A percentile compares a stretch with the other conserved stretches of the same genome.
phyloP scores from a whole-genome alignment of 352 stramenopile species.

The Thalassiosira livingstoniorum region DNA sequence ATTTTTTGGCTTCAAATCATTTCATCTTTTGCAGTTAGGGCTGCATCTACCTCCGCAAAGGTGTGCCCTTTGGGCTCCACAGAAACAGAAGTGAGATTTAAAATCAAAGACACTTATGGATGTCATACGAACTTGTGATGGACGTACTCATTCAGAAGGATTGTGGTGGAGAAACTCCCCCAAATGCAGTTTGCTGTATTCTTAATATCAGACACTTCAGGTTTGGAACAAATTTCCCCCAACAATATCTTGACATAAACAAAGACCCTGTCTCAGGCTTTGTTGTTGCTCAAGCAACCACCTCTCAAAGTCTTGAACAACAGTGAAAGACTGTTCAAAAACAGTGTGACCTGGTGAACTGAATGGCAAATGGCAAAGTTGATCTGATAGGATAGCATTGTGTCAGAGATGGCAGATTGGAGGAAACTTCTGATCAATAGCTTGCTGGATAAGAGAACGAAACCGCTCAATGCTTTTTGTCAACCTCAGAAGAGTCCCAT shows the following conservation, averaged over 20 bases:
- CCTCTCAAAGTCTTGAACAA: not conserved
- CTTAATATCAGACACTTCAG: not conserved
- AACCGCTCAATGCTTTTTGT: not conserved
- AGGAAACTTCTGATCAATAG: not conserved
- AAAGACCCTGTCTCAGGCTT: not conserved
- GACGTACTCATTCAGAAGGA: not conserved
- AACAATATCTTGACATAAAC: not conserved
- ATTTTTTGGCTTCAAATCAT: not conserved
- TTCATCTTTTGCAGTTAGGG: not conserved
- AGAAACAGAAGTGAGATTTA: constrained; percentile 5
- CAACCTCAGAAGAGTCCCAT: not conserved
- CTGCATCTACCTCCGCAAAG: not conserved
- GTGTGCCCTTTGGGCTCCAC: constrained; percentile 2
- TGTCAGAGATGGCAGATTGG: too few relatives aligned
- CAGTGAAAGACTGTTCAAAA: not conserved
- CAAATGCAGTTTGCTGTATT: not conserved
- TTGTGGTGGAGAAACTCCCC: not conserved
- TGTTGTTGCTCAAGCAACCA: not conserved
- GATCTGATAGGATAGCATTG: not conserved
- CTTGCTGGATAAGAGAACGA: not conserved
- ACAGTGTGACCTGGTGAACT: not conserved
- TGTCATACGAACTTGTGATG: not conserved
- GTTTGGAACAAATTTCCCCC: not conserved
- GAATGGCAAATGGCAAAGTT: not conserved
- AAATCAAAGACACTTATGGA: not conserved